These are phyloP conservation scores for Fusarium sp. DNA, from an alignment of 2,329 filamentous ascomycete genomes.

Conservation along the genomic window DNA sequence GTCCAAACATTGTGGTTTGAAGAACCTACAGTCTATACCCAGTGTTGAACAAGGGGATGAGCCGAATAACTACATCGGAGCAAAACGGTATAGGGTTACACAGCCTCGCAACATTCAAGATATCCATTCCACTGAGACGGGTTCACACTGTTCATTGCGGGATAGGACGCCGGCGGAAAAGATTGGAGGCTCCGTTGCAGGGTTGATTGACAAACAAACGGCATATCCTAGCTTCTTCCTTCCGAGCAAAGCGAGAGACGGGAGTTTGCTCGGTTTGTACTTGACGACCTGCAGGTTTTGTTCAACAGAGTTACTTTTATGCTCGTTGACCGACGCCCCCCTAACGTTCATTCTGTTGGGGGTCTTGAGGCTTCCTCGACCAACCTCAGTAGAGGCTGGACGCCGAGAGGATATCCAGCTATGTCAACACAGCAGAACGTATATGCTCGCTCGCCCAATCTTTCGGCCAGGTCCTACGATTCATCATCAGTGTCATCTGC, in stretches of 20 bases:
- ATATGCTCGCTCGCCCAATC: constrained; percentile 72
- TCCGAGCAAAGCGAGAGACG: constrained; percentile 32
- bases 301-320: constrained; percentile 45
- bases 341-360: constrained; percentile 36
- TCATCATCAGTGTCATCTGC: constrained; percentile 74
- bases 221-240: constrained; percentile 32
- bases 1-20: constrained; percentile 34
- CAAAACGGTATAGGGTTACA: constrained; percentile 41
- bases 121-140: constrained; percentile 34
- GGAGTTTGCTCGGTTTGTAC: constrained; percentile 35
- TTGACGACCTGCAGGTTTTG: constrained; percentile 38
- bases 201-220: constrained; percentile 42
- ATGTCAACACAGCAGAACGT: constrained; percentile 70
- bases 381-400: constrained; percentile 34
- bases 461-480: constrained; percentile 72
- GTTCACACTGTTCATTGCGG: constrained; percentile 34
- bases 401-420: constrained; percentile 29
- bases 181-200: constrained; percentile 32
- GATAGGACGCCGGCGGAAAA: constrained; percentile 32
- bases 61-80: constrained; percentile 39
- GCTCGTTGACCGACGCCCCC: constrained; percentile 44
- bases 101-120: constrained; percentile 39
- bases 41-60: constrained; percentile 41
- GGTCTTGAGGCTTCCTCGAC: constrained; percentile 38
- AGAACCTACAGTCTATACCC: constrained; percentile 34